Conservation (phyloP, 805 yeast species). For the Yarrowia osloensis region DNA sequence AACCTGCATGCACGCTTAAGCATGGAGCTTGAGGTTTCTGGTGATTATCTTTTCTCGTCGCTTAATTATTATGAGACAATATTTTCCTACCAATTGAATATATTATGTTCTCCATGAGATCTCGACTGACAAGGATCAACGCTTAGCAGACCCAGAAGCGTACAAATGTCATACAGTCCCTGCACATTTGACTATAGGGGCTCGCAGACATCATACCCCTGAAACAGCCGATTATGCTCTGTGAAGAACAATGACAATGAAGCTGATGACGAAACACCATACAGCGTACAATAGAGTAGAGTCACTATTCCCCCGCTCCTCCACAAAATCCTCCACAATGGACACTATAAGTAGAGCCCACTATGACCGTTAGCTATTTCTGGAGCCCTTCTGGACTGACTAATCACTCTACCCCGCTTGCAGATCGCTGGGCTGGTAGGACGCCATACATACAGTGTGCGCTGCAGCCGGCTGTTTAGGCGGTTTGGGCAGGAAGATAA, state of each 20-base stretch:
- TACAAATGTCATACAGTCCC: too few species aligned
- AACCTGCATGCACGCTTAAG: not conserved
- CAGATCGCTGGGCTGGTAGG: constrained; percentile 14
- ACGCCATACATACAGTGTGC: not conserved
- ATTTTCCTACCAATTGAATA: not conserved
- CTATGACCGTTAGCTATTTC: not conserved
- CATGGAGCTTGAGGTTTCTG: not conserved
- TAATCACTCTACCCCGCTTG: not conserved
- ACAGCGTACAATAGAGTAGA: not conserved
- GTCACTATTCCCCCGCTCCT: not conserved
- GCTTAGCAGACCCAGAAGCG: too few species aligned
- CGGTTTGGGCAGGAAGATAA: not conserved
- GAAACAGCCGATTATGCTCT: not conserved
- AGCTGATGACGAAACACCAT: not conserved
- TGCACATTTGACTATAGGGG: not conserved
- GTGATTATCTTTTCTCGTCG: not conserved
- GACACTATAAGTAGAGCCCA: not conserved
- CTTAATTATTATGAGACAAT: constrained; percentile 5
- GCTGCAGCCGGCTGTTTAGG: not conserved
- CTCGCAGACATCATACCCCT: not conserved
- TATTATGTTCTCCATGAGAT: not conserved
- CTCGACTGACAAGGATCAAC: not conserved
- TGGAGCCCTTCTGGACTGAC: not conserved
- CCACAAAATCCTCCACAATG: not conserved
- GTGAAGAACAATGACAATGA: not conserved